Base-by-base conservation (phyloP, 1,284 basidiomycete genomes). In the Lentinula novae-zelandiae region DNA sequence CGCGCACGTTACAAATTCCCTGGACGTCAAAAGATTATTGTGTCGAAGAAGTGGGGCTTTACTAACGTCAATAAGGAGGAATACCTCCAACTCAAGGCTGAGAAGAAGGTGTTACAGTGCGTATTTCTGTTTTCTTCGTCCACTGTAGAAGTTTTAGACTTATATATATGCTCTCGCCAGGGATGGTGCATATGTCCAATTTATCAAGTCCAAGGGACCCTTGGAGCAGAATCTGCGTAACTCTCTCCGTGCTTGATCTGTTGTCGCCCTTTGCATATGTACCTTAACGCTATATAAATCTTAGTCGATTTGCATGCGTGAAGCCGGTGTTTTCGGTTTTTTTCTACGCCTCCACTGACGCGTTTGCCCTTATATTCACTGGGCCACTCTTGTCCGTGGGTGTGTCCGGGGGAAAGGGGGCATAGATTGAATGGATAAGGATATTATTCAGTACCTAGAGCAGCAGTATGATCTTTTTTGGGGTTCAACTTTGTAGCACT, bases 1-100 rank as follows among this genome's bases (percentile, higher is more conserved):
- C 93, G 95, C 71, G 95, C 96, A 52, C 93, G 96, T 65, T 98
- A 98, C 90, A 99, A 98, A 89, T 98, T 98, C 91, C 96, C 96
- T 59, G 96, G 96, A 69, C 89, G 96, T 75, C 96, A 98, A 82
- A 98, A 98, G 89, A 97, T 98, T 79, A 98, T 98, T 70, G 84
- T 98, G 69, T 94, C 91, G 66, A 93, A 94, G 86, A 96, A 95
- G 84, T 95, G 93, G 93, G 96, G 96, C 68, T 98, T 99, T 84
- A 98, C 96, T 64, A 92, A 92, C 73, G 95, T 98, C 67, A 87
- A 89, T 76, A 90, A 95, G 75, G 89, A 89, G 73, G 93, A 96
- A 64, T 98, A 97, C 80, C 72, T 85, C 71, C 87, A 87, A 78
- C 82, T 96, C 68, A 96, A 96, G 84, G 86, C 87, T 73, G 89